A percentile compares a stretch with the other conserved stretches of the same genome.
phyloP scores from a whole-genome alignment of 306 rosid genomes.

The Gillenia trifoliata region DNA sequence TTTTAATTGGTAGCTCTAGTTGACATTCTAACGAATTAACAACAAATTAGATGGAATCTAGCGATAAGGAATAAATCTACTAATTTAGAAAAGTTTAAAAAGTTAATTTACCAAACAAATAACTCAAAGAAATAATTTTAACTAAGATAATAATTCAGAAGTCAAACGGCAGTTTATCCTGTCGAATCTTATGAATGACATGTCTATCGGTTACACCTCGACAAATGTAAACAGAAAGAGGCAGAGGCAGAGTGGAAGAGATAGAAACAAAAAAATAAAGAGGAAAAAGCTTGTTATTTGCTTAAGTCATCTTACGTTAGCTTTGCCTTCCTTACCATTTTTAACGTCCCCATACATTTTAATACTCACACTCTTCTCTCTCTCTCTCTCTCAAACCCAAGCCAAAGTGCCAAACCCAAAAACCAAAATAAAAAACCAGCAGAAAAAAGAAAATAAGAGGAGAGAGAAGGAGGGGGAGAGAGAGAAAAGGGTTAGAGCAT shows the following conservation, averaged over 20 bases:
- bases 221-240: background rate
- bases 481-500: background rate
- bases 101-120: no score
- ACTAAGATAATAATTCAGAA: no score
- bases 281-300: background rate
- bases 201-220: background rate
- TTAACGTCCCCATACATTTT: conserved; percentile 3
- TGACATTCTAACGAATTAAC: no score
- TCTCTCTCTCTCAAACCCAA: conserved; percentile 8
- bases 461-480: background rate
- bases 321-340: background rate
- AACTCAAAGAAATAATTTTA: no score
- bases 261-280: background rate
- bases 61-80: no score
- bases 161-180: no score
- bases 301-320: conserved; percentile 33
- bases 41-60: no score
- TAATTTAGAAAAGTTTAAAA: no score
- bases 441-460: background rate
- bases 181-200: conserved; percentile 6
- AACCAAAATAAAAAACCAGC: background rate
- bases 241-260: background rate
- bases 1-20: no score
- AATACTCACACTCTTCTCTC: background rate
- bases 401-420: background rate